Evolutionary conservation across 495 filamentous ascomycete species (phyloP), one percentile per base, ranked within the genome.

Genomic region (Usnea hakonensis): DNA sequence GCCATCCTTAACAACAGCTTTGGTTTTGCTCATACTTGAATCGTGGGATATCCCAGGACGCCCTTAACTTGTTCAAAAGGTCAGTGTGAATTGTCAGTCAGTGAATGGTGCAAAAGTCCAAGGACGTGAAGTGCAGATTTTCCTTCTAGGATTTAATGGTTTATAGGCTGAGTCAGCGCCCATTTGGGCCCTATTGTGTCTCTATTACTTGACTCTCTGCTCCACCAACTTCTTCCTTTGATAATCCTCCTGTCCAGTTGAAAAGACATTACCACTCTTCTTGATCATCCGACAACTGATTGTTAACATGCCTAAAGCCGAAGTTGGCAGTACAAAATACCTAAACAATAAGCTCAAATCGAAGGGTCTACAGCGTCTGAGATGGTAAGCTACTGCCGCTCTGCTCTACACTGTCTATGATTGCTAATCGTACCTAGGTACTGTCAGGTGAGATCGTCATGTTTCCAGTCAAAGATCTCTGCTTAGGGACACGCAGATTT

Each of bases 301-400:
- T 33, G 14, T 58, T 53, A 66, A 38, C 13, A 98, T 97, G 95
- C 88, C 88, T 59, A 87, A 87, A 76, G 95, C 95, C 63, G 94
- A 97, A 78, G 85, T 89, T 26, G 95, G 94, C 30, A 85, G 83
- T 35, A 90, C 85, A 5, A 97, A 97, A 70, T 81, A 89, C 65
- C 81, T 97, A 54, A 82, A 80, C 74, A 97, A 97, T 75, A 87
- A 90, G 73, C 83, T 96, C 74, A 97, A 97, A 72, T 78, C 86
- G 65, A 93, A 91, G 76, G 93, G 93, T 44, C 79, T 96, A 2
- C 89, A 91, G 65, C 81, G 92, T 1, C 78, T 97, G 5, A 80
- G 91, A 56, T 97, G 89, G 87, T 96, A 90, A 50, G 46, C 23
- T 30, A 28, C 5, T 14, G 46, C 4, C 23, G 14, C 46, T 26